Percentiles rank a stretch among this genome's conserved stretches.
Conservation (phyloP, 177 flowering plant genomes). For the Telopea speciosissima region DNA sequence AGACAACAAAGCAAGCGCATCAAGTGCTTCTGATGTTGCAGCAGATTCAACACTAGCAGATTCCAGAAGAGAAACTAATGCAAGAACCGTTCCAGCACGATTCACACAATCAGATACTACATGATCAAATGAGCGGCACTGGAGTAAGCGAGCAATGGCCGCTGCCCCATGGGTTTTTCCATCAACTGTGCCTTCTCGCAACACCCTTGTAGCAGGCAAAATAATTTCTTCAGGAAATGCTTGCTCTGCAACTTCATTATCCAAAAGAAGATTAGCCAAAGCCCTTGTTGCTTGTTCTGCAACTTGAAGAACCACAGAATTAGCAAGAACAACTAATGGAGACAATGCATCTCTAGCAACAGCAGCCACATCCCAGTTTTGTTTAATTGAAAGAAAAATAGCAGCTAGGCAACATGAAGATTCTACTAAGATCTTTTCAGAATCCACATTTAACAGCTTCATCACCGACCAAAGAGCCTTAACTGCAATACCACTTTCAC, state of each 20-base stretch:
- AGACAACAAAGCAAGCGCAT: slow-evolving; percentile 79
- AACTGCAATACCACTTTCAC: slow-evolving; percentile 79
- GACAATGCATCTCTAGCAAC: slow-evolving; percentile 71
- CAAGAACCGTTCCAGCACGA: slow-evolving; percentile 88
- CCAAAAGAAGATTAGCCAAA: slow-evolving; percentile 84
- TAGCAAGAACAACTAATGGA: slow-evolving; percentile 61
- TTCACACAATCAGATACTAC: slow-evolving; percentile 67
- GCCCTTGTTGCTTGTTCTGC: slow-evolving; percentile 89
- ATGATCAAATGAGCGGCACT: slow-evolving; percentile 47
- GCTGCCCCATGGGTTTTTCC: slow-evolving; percentile 94
- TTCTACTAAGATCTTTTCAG: slow-evolving; percentile 62
- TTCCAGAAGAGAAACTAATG: slow-evolving; percentile 76
- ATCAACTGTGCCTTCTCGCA: slow-evolving; percentile 64
- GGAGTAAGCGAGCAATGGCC: slow-evolving; percentile 80
- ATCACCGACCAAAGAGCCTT: slow-evolving; percentile 61
- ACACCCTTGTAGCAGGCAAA: slow-evolving; percentile 77
- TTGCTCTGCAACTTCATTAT: slow-evolving; percentile 63
- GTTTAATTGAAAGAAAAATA: slow-evolving; percentile 81
- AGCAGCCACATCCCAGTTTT: slow-evolving; percentile 74
- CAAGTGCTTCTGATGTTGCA: slow-evolving; percentile 78
- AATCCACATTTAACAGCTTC: slow-evolving; percentile 69
- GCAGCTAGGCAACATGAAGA: slow-evolving; percentile 85
- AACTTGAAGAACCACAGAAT: slow-evolving; percentile 63
- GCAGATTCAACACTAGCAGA: slow-evolving; percentile 44
- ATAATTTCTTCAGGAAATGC: slow-evolving; percentile 76